Evolutionary conservation across 805 yeast species (phyloP).

Genomic region (Torulaspora indica): DNA sequence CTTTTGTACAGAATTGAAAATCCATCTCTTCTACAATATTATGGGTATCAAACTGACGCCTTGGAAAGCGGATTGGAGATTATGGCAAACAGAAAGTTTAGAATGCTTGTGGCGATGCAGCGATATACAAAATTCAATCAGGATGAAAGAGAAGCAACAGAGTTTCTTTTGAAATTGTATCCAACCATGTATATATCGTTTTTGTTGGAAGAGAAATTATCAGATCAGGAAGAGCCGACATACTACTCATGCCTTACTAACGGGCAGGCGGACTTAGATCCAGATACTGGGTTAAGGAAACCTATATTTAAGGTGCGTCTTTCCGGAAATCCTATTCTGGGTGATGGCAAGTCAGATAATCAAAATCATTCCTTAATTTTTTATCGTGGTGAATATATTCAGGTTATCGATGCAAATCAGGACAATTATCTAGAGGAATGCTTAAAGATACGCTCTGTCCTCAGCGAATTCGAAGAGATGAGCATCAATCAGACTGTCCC

Average conservation of each 20-base stretch:
- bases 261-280: conserved; percentile 50
- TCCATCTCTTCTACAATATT: conserved; percentile 46
- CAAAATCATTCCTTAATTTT: conserved; percentile 85
- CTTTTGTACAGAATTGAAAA: conserved; percentile 64
- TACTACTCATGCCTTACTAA: conserved; percentile 67
- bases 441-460: conserved; percentile 76
- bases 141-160: conserved; percentile 65
- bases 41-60: conserved; percentile 47
- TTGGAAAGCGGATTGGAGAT: conserved; percentile 61
- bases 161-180: conserved; percentile 61
- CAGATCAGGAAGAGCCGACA: conserved; percentile 26
- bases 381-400: conserved; percentile 91
- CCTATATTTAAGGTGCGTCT: conserved; percentile 65
- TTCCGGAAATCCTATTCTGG: conserved; percentile 91
- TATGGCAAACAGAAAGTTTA: conserved; percentile 76
- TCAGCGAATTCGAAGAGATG: conserved; percentile 88
- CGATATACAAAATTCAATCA: conserved; percentile 59
- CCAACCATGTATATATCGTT: conserved; percentile 61
- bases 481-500: conserved; percentile 48
- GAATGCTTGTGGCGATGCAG: conserved; percentile 83
- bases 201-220: conserved; percentile 43
- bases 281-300: conserved; percentile 53
- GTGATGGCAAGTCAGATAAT: conserved; percentile 95
- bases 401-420: conserved; percentile 93
- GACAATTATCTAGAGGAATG: conserved; percentile 95